These are phyloP conservation scores for Claviceps fusiformis DNA, from an alignment of 2,329 filamentous ascomycete species.

Conservation along the genomic window DNA sequence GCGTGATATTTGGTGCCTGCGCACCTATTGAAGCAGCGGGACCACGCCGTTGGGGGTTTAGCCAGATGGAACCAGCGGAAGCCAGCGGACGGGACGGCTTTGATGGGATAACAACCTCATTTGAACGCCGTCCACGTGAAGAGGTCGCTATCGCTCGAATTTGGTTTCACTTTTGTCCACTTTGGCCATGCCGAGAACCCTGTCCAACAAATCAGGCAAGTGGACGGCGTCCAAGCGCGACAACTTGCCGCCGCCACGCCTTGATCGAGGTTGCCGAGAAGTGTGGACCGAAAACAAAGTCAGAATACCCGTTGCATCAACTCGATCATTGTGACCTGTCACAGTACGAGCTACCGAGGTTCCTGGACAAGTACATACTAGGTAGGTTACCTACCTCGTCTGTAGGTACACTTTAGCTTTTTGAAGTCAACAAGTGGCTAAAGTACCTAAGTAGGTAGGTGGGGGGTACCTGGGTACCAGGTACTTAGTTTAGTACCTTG, in stretches of 20 bases:
- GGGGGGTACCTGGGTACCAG: too few relatives aligned
- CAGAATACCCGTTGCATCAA: not conserved
- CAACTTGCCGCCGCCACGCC: not conserved
- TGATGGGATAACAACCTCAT: slow-evolving; percentile 2
- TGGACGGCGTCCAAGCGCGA: not conserved
- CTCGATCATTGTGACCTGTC: not conserved
- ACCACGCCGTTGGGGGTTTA: not conserved
- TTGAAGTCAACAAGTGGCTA: too few relatives aligned
- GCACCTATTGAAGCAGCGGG: not conserved
- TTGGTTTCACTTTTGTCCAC: not conserved
- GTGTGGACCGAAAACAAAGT: not conserved
- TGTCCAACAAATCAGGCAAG: slow-evolving; percentile 1
- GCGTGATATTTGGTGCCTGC: not conserved
- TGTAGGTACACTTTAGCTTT: too few relatives aligned
- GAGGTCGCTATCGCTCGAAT: not conserved
- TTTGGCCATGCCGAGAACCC: not conserved
- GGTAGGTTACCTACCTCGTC: too few relatives aligned
- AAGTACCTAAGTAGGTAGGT: too few relatives aligned
- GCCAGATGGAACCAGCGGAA: not conserved
- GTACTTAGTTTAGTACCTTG: too few relatives aligned
- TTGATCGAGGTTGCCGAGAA: not conserved
- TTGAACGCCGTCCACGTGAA: slow-evolving; percentile 3
- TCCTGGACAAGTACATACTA: too few relatives aligned
- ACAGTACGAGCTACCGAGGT: not conserved
- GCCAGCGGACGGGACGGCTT: not conserved